Percentiles rank a stretch among this genome's conserved stretches.
Conservation (phyloP, 129 eudicot species). For the Rutidosis leptorrhynchoides region DNA sequence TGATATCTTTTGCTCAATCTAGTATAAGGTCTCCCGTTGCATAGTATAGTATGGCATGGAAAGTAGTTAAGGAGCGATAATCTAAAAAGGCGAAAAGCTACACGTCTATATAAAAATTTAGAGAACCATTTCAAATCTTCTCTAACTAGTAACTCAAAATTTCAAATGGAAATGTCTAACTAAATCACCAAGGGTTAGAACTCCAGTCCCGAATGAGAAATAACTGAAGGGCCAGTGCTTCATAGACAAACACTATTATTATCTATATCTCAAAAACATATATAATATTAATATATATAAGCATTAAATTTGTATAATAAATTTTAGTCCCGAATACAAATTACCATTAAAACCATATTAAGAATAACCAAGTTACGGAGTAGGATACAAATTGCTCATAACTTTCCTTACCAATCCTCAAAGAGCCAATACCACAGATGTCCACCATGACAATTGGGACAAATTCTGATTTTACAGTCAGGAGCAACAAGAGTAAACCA, state of each 20-base stretch:
- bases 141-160: neutral
- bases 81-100: neutral
- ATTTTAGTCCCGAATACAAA: conserved; percentile 7
- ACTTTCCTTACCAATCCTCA: conserved; percentile 38
- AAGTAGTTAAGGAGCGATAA: conserved; percentile 45
- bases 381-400: conserved; percentile 49
- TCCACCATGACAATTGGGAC: conserved; percentile 36
- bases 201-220: neutral
- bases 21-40: conserved; percentile 7
- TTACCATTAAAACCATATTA: conserved; percentile 11
- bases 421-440: conserved; percentile 41
- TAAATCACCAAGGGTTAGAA: conserved; percentile 15
- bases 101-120: neutral
- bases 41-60: conserved; percentile 22
- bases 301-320: conserved; percentile 11
- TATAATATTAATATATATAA: neutral
- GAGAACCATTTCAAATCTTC: neutral
- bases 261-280: conserved; percentile 3
- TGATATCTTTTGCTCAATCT: conserved; percentile 25
- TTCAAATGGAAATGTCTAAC: conserved; percentile 3
- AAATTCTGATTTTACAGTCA: conserved; percentile 48
- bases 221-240: neutral
- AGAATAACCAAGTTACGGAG: conserved; percentile 23
- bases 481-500: conserved; percentile 33
- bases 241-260: neutral